Percentiles rank a stretch among this genome's conserved stretches.
These are phyloP conservation scores for Acanthamoeba castellanii DNA, from an alignment of 208 protist genomes.

Conservation along the genomic window DNA sequence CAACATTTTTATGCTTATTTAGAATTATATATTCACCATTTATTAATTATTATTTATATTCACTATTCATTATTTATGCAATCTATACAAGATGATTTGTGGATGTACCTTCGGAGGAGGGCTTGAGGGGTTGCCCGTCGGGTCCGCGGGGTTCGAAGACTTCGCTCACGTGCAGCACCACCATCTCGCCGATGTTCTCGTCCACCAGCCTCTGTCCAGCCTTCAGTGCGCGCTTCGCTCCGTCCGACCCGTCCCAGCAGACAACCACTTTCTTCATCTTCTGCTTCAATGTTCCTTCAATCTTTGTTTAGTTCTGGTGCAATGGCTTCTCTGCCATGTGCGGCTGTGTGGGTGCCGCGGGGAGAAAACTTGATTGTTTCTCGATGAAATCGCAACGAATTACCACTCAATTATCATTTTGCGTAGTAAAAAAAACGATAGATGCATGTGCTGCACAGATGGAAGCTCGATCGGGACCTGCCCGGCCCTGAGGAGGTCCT, in stretches of 20 bases:
- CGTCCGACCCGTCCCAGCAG: constrained; percentile 2
- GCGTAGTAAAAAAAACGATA: no score
- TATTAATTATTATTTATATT: background rate
- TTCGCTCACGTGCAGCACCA: background rate
- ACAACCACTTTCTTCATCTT: background rate
- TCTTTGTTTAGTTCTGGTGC: no score
- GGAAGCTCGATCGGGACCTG: no score
- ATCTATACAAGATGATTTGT: background rate
- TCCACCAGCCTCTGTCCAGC: background rate
- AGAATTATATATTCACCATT: background rate
- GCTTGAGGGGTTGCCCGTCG: background rate
- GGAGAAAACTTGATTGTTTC: no score
- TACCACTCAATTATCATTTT: no score
- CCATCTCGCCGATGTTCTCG: constrained; percentile 9
- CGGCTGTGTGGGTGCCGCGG: no score
- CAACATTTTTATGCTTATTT: no score
- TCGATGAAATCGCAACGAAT: no score
- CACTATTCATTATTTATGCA: background rate
- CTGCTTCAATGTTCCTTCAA: background rate
- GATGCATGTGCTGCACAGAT: no score
- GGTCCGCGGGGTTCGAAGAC: constrained; percentile 19
- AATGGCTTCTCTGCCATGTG: no score
- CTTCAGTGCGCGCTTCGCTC: constrained; percentile 21
- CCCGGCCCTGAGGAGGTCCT: no score
- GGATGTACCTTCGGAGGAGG: background rate